These are phyloP conservation scores for Mycena olivaceomarginata DNA, from an alignment of 768 basidiomycete genomes.

Conservation along the genomic window DNA sequence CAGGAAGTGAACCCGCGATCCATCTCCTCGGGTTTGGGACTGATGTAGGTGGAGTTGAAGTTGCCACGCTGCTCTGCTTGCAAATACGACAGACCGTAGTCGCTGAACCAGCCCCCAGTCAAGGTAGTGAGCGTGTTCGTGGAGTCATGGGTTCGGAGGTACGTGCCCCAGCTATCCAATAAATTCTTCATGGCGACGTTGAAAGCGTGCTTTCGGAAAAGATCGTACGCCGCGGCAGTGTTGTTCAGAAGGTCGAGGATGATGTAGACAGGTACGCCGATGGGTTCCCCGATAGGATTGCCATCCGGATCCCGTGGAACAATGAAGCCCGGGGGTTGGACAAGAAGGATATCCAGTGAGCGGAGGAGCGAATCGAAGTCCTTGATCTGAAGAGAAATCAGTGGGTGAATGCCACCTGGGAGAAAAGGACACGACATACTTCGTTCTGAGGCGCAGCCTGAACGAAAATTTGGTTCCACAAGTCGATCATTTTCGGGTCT, in stretches of 20 bases:
- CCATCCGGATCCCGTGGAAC: background rate
- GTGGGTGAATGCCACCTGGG: background rate
- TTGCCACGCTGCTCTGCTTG: background rate
- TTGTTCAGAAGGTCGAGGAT: conserved; percentile 6
- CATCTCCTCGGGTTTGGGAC: background rate
- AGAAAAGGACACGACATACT: background rate
- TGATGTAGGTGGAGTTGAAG: conserved; percentile 6
- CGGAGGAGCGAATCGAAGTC: conserved; percentile 14
- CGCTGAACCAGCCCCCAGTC: conserved; percentile 11
- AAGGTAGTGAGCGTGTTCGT: background rate
- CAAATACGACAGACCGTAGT: too few relatives aligned
- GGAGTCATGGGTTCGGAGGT: background rate
- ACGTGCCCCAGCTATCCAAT: background rate
- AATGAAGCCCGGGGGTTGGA: conserved; percentile 11
- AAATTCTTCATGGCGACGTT: background rate
- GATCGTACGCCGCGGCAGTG: conserved; percentile 15
- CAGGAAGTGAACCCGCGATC: conserved; percentile 61
- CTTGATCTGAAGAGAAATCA: background rate
- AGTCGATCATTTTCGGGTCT: conserved; percentile 11
- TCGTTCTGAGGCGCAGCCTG: background rate
- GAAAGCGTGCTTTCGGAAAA: too few relatives aligned
- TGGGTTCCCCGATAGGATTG: background rate
- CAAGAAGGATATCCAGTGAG: conserved; percentile 2
- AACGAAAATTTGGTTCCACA: conserved; percentile 10
- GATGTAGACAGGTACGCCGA: background rate